These are phyloP conservation scores for Elaphomyces granulatus DNA, from an alignment of 495 filamentous ascomycete genomes.

Conservation along the genomic window DNA sequence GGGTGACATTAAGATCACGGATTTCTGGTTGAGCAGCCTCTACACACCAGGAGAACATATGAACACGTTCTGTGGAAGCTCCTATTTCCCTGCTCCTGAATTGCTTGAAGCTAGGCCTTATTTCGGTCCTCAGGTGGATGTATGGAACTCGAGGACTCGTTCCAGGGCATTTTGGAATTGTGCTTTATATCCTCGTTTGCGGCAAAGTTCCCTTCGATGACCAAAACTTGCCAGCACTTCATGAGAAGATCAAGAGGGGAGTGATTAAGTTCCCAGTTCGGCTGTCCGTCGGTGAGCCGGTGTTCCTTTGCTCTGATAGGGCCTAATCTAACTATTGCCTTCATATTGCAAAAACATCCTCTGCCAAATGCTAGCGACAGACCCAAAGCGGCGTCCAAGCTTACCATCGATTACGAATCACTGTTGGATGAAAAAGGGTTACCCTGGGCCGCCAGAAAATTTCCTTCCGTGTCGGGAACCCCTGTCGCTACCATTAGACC, in stretches of 20 bases:
- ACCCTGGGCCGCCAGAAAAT: constrained; percentile 61
- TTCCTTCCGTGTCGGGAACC: constrained; percentile 60
- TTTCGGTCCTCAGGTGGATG: constrained; percentile 72
- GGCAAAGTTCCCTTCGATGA: constrained; percentile 85
- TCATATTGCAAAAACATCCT: constrained; percentile 70
- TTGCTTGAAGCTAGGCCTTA: constrained; percentile 68
- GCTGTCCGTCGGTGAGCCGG: constrained; percentile 54
- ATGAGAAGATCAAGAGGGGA: constrained; percentile 84
- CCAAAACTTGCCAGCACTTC: constrained; percentile 78
- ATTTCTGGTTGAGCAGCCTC: constrained; percentile 77
- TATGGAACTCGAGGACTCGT: constrained; percentile 90
- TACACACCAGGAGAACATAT: constrained; percentile 61
- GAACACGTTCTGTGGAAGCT: constrained; percentile 75
- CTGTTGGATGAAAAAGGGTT: constrained; percentile 76
- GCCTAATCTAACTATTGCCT: no score
- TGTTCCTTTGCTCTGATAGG: neutral
- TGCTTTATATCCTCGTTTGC: constrained; percentile 74
- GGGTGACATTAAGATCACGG: constrained; percentile 85
- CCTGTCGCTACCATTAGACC: constrained; percentile 55
- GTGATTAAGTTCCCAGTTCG: constrained; percentile 73
- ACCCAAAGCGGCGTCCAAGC: constrained; percentile 57
- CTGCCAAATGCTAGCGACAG: constrained; percentile 71
- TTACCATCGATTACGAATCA: constrained; percentile 72
- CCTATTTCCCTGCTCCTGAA: constrained; percentile 81
- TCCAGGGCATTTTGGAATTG: no score